Evolutionary conservation across 768 basidiomycete species (phyloP), one percentile per base, ranked within the genome.

Genomic region (Nidula microcarpa): DNA sequence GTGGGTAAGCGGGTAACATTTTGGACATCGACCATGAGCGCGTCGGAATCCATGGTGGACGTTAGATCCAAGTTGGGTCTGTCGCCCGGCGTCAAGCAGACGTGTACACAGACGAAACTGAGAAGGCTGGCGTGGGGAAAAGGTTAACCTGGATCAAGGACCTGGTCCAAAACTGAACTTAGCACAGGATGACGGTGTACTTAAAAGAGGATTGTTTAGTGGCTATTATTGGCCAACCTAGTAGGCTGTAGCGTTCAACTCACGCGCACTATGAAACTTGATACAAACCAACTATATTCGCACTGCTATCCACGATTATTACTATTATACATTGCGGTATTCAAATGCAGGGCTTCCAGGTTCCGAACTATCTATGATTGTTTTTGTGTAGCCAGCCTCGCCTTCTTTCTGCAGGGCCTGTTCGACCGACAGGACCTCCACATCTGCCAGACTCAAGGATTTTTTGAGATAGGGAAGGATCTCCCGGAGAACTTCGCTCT

Each of bases 301-400:
- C 23, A 30, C 23, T 30, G 4, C 23, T 30, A 30, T 30, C 23
- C 23, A 30, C 23, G 23, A 30, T 30, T 30, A 30, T 30, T 30
- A 30, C 23, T 30, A 0, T 37, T 69, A 73, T 13, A 88, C 84
- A 68, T 96, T 97, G 65, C 84, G 83, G 69, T 94, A 96, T 63
- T 94, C 88, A 62, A 94, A 89, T 4, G 86, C 87, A 45, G 94
- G 94, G 35, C 74, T 78, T 8, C 90, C 93, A 34, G 95, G 95
- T 71, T 95, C 93, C 9, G 92, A 89, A n/a, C 73, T 73, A 53
- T 94, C 93, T 43, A 94, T 85, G 59, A 92, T 86, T 53, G 65
- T 73, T 62, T 79, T 78, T 13, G 79, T 83, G 66, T 82, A 91
- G 0, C 87, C 87, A 2, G 72, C 68, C 52, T 78, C 73, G 11